phyloP scores from a whole-genome alignment of 306 rosid species.

The Begonia peltatifolia region DNA sequence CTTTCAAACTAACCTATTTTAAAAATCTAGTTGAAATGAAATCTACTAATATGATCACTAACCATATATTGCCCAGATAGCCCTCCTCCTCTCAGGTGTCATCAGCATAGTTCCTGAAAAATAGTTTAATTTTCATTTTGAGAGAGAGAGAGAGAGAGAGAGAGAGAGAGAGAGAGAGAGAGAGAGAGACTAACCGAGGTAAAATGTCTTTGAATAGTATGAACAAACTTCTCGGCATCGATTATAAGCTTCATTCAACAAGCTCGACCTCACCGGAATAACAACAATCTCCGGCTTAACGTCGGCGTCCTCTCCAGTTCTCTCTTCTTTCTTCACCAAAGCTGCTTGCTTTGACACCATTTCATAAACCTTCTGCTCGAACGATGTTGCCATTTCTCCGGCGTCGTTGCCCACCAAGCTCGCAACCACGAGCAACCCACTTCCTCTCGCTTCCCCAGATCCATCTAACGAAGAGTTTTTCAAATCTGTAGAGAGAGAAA shows the following conservation, averaged over 20 bases:
- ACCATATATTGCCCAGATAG: conserved; percentile 92
- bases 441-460: conserved; percentile 3
- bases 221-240: conserved; percentile 90
- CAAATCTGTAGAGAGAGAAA: conserved; percentile 27
- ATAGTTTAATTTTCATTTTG: too few relatives aligned
- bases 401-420: conserved; percentile 48
- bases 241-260: conserved; percentile 59
- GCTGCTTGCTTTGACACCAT: conserved; percentile 68
- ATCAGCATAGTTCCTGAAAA: conserved; percentile 78
- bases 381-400: conserved; percentile 35
- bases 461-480: conserved; percentile 20
- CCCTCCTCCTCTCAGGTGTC: conserved; percentile 72
- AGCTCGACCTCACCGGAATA: conserved; percentile 44
- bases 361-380: conserved; percentile 55
- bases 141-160: too few relatives aligned
- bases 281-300: conserved; percentile 33
- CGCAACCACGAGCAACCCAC: conserved; percentile 13
- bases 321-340: conserved; percentile 40
- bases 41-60: too few relatives aligned
- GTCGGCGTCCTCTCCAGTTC: conserved; percentile 30
- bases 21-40: too few relatives aligned
- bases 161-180: too few relatives aligned
- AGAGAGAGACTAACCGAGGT: conserved; percentile 34
- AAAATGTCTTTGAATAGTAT: conserved; percentile 89
- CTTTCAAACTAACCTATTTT: too few relatives aligned